These are phyloP conservation scores for Yamadazyma membranifaciens DNA, from an alignment of 1,139 yeast genomes.

Conservation along the genomic window DNA sequence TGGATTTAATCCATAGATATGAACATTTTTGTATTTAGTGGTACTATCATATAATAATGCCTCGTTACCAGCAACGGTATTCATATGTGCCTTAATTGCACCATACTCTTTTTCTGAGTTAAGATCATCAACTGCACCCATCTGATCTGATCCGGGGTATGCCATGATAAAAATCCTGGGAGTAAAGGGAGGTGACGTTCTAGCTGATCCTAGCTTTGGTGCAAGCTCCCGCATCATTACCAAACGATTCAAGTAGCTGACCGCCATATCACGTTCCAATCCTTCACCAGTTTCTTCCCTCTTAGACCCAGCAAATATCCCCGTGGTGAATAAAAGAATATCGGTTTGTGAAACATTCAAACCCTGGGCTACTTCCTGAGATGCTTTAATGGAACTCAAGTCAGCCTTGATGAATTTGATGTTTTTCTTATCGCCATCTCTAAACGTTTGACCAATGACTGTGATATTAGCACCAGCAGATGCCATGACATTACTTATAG, in stretches of 20 bases:
- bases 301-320: slow-evolving; percentile 27
- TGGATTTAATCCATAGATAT: slow-evolving; percentile 33
- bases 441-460: slow-evolving; percentile 32
- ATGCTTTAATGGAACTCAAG: slow-evolving; percentile 22
- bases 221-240: slow-evolving; percentile 21
- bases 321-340: slow-evolving; percentile 31
- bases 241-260: slow-evolving; percentile 31
- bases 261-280: slow-evolving; percentile 33
- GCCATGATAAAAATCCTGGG: slow-evolving; percentile 35
- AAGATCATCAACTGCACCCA: slow-evolving; percentile 28
- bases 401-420: slow-evolving; percentile 30
- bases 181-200: slow-evolving; percentile 3
- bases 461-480: slow-evolving; percentile 26
- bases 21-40: slow-evolving; percentile 14
- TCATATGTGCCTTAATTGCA: slow-evolving; percentile 26
- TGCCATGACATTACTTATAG: slow-evolving; percentile 21
- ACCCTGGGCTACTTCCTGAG: slow-evolving; percentile 19
- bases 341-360: slow-evolving; percentile 20
- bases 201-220: slow-evolving; percentile 13
- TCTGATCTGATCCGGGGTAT: slow-evolving; percentile 28
- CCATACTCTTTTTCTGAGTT: slow-evolving; percentile 27
- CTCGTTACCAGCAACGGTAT: slow-evolving; percentile 39
- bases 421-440: slow-evolving; percentile 18
- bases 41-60: slow-evolving; percentile 24
- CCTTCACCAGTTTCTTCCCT: slow-evolving; percentile 31